Evolutionary conservation across 2,329 filamentous ascomycete species (phyloP).

Genomic region (Phialophora tarda): DNA sequence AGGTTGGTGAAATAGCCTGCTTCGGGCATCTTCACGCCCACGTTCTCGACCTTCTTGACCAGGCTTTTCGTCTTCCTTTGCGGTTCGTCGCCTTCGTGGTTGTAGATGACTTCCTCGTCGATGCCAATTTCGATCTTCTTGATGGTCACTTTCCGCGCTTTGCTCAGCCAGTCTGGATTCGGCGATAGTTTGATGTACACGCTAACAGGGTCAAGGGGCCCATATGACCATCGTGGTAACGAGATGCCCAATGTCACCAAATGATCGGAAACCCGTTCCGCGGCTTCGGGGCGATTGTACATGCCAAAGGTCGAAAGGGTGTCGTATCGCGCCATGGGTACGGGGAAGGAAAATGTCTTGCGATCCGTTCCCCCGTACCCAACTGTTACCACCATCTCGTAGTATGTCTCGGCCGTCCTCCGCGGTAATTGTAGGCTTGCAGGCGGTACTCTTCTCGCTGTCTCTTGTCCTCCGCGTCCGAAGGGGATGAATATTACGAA

Average conservation of each 20-base stretch:
- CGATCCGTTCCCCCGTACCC: conserved; percentile 87
- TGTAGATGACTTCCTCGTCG: conserved; percentile 98
- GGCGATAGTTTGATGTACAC: conserved; percentile 94
- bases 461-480: conserved; percentile 86
- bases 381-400: conserved; percentile 94
- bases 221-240: conserved; percentile 93
- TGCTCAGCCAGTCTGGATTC: conserved; percentile 87
- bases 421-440: conserved; percentile 88
- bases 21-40: conserved; percentile 86
- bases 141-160: conserved; percentile 90
- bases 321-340: conserved; percentile 91
- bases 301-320: conserved; percentile 98
- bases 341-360: conserved; percentile 88
- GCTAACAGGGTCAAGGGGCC: conserved; percentile 90
- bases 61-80: conserved; percentile 87
- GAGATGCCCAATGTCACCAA: conserved; percentile 90
- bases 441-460: conserved; percentile 85
- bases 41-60: conserved; percentile 78
- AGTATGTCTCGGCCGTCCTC: conserved; percentile 94
- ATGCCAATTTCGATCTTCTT: conserved; percentile 92
- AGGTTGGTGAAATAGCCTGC: conserved; percentile 92
- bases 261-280: conserved; percentile 84
- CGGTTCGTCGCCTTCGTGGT: conserved; percentile 94
- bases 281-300: conserved; percentile 95
- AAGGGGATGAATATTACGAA: conserved; percentile 98